Evolutionary conservation across 2,329 filamentous ascomycete genomes (phyloP).

Genomic region (Raffaelea deltoideospora): DNA sequence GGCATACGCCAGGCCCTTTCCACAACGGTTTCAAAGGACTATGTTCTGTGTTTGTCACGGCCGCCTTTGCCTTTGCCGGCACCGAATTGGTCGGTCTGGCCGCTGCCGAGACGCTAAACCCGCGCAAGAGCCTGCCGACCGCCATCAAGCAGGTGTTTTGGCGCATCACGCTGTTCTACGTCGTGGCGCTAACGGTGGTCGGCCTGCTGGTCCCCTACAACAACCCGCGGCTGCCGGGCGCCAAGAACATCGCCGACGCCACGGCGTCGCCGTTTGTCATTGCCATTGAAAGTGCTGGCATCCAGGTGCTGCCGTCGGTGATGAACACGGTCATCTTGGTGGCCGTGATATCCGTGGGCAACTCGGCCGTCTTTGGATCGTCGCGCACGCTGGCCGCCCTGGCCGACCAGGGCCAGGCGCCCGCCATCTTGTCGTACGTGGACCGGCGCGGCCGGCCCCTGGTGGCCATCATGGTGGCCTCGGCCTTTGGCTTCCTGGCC

Average conservation of each 20-base stretch:
- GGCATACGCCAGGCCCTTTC: slow-evolving; percentile 70
- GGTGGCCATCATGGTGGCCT: slow-evolving; percentile 53
- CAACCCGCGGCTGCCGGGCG: slow-evolving; percentile 46
- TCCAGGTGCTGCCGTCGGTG: slow-evolving; percentile 64
- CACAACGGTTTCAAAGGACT: slow-evolving; percentile 74
- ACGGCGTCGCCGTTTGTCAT: slow-evolving; percentile 86
- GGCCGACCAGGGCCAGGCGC: slow-evolving; percentile 75
- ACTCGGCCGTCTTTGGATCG: slow-evolving; percentile 81
- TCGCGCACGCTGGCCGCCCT: slow-evolving; percentile 81
- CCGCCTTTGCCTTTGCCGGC: slow-evolving; percentile 61
- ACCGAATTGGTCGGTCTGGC: slow-evolving; percentile 65
- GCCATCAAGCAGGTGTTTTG: slow-evolving; percentile 92
- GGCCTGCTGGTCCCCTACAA: slow-evolving; percentile 68
- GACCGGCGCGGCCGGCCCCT: slow-evolving; percentile 71
- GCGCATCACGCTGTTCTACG: slow-evolving; percentile 83
- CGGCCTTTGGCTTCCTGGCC: slow-evolving; percentile 54
- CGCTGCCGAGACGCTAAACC: slow-evolving; percentile 65
- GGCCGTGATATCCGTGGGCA: slow-evolving; percentile 79
- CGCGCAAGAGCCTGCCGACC: slow-evolving; percentile 65
- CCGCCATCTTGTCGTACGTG: slow-evolving; percentile 62
- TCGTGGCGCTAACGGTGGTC: slow-evolving; percentile 66
- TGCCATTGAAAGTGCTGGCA: slow-evolving; percentile 72
- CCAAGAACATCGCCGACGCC: slow-evolving; percentile 43
- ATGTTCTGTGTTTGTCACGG: slow-evolving; percentile 62
- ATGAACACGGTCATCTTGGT: slow-evolving; percentile 95